phyloP scores from a whole-genome alignment of 148 eudicot genomes.

The Rhododendron ovatum region DNA sequence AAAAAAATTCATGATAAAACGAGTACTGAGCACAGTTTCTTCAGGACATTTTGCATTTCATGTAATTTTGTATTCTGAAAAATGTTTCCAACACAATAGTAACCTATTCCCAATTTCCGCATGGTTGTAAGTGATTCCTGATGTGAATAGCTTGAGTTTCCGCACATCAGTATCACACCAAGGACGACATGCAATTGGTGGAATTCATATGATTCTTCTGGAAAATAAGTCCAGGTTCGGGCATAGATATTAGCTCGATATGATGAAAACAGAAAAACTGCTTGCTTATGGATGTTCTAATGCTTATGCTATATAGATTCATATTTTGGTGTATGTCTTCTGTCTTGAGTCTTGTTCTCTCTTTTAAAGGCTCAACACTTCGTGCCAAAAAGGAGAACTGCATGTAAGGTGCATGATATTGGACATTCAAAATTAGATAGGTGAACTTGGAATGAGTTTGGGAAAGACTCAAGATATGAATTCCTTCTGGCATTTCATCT shows the following conservation, averaged over 20 bases:
- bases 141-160: background rate
- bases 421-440: background rate
- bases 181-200: background rate
- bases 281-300: conserved; percentile 4
- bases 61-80: background rate
- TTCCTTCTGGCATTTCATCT: background rate
- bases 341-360: background rate
- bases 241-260: background rate
- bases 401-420: background rate
- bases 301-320: background rate
- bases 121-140: background rate
- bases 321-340: background rate
- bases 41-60: background rate
- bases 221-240: background rate
- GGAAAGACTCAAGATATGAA: background rate
- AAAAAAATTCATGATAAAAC: background rate
- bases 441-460: background rate
- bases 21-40: background rate
- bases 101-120: background rate
- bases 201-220: background rate
- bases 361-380: background rate
- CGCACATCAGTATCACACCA: background rate
- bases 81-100: background rate
- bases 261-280: background rate
- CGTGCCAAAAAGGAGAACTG: background rate